Evolutionary conservation across 768 basidiomycete genomes (phyloP).

Genomic region (Tulasnella sp.): DNA sequence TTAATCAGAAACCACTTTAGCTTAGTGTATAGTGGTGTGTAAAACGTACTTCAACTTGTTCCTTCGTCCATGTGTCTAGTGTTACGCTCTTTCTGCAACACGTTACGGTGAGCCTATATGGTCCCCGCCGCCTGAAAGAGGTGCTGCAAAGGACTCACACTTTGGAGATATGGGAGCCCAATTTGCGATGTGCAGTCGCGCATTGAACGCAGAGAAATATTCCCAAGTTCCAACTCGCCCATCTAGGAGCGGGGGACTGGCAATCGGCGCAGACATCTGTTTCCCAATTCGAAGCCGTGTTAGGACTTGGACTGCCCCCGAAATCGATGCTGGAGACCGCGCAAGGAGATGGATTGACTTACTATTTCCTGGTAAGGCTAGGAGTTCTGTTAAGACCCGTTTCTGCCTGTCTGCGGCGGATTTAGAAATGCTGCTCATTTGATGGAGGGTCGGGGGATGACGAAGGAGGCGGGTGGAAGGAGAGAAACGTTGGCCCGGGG

Average conservation of each 20-base stretch:
- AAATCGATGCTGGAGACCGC: not conserved
- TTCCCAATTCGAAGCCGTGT: conserved; percentile 13
- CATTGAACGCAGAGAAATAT: conserved; percentile 84
- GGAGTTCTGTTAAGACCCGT: conserved; percentile 59
- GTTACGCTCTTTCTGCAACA: conserved; percentile 73
- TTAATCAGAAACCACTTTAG: no score
- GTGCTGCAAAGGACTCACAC: conserved; percentile 50
- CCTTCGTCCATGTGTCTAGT: conserved; percentile 78
- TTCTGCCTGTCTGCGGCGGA: conserved; percentile 50
- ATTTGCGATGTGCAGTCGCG: conserved; percentile 87
- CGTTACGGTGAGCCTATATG: not conserved
- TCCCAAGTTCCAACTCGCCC: conserved; percentile 84
- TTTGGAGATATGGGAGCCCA: conserved; percentile 89
- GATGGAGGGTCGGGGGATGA: not conserved
- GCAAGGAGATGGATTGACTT: conserved; percentile 28
- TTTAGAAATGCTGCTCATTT: conserved; percentile 11
- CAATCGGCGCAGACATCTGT: conserved; percentile 89
- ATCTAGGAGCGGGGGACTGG: conserved; percentile 74
- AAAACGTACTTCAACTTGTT: conserved; percentile 72
- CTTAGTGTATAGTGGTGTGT: not conserved
- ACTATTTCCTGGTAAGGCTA: conserved; percentile 74
- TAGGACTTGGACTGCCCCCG: not conserved
- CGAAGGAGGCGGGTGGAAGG: not conserved
- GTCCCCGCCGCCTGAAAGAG: not conserved
- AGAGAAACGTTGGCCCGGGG: not conserved